Conservation (phyloP, 1,139 yeast species). For the Hyphopichia khmerensis region DNA sequence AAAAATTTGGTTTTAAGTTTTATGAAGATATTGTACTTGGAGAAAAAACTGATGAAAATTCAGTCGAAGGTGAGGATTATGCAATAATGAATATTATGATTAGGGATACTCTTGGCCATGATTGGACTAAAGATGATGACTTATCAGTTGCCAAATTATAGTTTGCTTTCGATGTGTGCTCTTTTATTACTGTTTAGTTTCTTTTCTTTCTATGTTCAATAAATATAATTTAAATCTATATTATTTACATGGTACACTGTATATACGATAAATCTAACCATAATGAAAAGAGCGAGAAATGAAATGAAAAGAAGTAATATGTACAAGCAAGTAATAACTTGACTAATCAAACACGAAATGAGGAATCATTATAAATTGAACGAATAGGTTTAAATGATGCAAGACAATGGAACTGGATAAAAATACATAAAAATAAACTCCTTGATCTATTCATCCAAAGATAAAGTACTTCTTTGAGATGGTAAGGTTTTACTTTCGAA, state of each 20-base stretch:
- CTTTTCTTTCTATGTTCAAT: neutral
- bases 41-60: conserved; percentile 23
- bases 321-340: neutral
- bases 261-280: too few relatives aligned
- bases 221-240: neutral
- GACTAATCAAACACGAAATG: neutral
- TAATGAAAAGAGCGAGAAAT: neutral
- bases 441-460: conserved; percentile 53
- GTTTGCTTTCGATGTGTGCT: neutral
- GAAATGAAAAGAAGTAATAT: neutral
- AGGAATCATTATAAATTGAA: too few relatives aligned
- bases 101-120: conserved; percentile 44
- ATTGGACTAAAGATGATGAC: conserved; percentile 30
- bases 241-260: neutral
- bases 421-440: neutral
- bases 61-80: conserved; percentile 44
- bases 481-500: conserved; percentile 49
- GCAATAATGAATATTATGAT: conserved; percentile 63
- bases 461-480: conserved; percentile 60
- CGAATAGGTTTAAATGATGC: too few relatives aligned
- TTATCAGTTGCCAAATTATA: conserved; percentile 14
- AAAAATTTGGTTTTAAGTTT: conserved; percentile 53
- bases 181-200: too few relatives aligned
- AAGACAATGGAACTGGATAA: neutral
- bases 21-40: conserved; percentile 54